Percentiles rank a stretch among this genome's conserved stretches.
Evolutionary conservation across 768 basidiomycete genomes (phyloP).

Genomic region (Leucosporidium creatinivorum): DNA sequence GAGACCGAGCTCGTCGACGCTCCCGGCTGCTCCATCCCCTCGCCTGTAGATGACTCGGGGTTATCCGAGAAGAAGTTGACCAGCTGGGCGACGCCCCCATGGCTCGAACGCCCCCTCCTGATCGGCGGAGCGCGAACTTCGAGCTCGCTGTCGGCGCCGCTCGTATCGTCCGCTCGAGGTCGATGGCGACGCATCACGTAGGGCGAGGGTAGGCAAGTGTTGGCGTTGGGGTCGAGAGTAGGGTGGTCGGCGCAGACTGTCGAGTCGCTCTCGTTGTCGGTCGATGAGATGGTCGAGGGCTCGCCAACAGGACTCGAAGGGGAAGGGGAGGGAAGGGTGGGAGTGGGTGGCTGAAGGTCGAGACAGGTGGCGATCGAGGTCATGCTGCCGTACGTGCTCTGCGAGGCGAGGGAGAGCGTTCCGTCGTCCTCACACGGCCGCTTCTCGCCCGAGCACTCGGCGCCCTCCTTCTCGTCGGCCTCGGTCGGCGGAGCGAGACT

Average conservation of each 20-base stretch:
- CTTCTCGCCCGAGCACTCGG: background rate
- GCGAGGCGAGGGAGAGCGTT: background rate
- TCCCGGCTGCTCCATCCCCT: background rate
- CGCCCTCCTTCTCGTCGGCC: slow-evolving; percentile 16
- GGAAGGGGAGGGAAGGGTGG: background rate
- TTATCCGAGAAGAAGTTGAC: slow-evolving; percentile 10
- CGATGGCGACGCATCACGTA: too few relatives aligned
- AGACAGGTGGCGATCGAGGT: background rate
- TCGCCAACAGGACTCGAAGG: slow-evolving; percentile 21
- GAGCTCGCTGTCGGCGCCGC: slow-evolving; percentile 23
- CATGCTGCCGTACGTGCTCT: background rate
- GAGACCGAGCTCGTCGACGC: background rate
- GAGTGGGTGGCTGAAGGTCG: background rate
- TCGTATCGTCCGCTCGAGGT: slow-evolving; percentile 9
- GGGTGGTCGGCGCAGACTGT: slow-evolving; percentile 42
- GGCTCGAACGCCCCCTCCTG: too few relatives aligned
- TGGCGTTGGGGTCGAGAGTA: too few relatives aligned
- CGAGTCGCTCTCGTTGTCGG: slow-evolving; percentile 44
- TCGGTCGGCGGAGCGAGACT: slow-evolving; percentile 22
- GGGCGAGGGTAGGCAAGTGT: too few relatives aligned
- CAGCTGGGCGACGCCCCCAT: background rate
- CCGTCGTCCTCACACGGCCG: background rate
- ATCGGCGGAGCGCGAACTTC: background rate
- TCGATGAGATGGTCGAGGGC: slow-evolving; percentile 14
- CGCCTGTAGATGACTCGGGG: background rate